phyloP scores from a whole-genome alignment of 192 early-diverging fungal genomes.

The Allomyces macrogynus region DNA sequence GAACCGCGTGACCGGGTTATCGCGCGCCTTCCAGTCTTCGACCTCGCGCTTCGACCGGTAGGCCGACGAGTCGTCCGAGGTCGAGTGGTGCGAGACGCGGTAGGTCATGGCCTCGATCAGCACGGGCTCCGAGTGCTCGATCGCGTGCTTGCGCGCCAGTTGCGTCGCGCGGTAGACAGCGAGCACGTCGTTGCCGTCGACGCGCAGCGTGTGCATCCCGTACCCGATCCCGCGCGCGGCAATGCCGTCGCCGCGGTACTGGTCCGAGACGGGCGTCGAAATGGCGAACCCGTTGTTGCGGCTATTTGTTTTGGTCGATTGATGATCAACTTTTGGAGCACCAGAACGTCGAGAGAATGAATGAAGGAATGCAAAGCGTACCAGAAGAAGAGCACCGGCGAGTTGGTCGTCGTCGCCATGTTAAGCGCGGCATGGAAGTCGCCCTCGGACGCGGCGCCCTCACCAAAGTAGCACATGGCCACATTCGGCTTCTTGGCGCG shows the following conservation, averaged over 20 bases:
- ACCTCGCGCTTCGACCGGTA: conserved; percentile 87
- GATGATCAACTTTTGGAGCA: neutral
- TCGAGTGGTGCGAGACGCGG: conserved; percentile 91
- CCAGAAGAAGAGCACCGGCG: conserved; percentile 90
- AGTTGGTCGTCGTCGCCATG: conserved; percentile 80
- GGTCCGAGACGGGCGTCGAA: conserved; percentile 81
- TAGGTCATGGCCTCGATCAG: conserved; percentile 97
- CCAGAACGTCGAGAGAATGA: conserved; percentile 1
- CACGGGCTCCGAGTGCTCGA: conserved; percentile 66
- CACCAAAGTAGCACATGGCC: conserved; percentile 90
- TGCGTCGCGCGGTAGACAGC: conserved; percentile 86
- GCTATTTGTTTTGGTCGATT: conserved; percentile 22
- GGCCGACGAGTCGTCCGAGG: conserved; percentile 90
- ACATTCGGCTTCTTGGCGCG: conserved; percentile 52
- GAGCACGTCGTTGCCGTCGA: conserved; percentile 97
- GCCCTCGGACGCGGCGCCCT: conserved; percentile 91
- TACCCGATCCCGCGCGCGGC: conserved; percentile 86
- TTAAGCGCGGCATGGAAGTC: conserved; percentile 96
- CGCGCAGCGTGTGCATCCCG: conserved; percentile 89
- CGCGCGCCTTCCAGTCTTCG: conserved; percentile 62
- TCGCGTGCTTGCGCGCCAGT: conserved; percentile 60
- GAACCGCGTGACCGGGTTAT: conserved; percentile 77
- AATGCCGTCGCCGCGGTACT: conserved; percentile 96
- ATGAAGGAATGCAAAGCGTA: conserved; percentile 9
- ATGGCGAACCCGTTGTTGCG: conserved; percentile 99